Conservation (phyloP, 139 green algal genomes). For the Chlamydomonas incerta region DNA sequence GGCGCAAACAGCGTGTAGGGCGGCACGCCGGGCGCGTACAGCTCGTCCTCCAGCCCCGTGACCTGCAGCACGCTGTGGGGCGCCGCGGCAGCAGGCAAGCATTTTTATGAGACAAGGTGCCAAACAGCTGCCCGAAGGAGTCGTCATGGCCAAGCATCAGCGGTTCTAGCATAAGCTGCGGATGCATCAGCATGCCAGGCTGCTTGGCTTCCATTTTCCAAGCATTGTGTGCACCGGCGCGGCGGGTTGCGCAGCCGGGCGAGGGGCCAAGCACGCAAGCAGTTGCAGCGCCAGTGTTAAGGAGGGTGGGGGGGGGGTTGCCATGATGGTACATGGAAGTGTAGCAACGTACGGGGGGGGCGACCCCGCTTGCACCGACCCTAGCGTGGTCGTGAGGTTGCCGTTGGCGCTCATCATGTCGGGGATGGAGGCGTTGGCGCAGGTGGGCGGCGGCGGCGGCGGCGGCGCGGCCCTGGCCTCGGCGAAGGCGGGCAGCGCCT, state of each 20-base stretch:
- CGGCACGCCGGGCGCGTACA: background rate
- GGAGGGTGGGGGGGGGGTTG: no score
- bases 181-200: no score
- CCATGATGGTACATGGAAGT: no score
- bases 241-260: no score
- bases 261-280: no score
- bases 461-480: background rate
- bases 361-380: no score
- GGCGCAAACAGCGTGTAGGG: conserved; percentile 22
- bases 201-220: no score
- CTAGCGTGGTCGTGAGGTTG: background rate
- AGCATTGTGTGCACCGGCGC: no score
- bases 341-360: no score
- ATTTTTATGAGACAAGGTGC: background rate
- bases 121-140: background rate
- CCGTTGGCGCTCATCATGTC: background rate
- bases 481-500: conserved; percentile 22
- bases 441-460: background rate
- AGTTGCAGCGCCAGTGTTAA: no score
- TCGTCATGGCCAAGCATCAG: no score
- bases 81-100: background rate
- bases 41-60: background rate
- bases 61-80: background rate
- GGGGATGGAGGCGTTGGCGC: background rate
- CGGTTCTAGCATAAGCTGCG: no score